These are phyloP conservation scores for Leccinum fuscescens DNA, from an alignment of 1,284 basidiomycete genomes.

Conservation along the genomic window DNA sequence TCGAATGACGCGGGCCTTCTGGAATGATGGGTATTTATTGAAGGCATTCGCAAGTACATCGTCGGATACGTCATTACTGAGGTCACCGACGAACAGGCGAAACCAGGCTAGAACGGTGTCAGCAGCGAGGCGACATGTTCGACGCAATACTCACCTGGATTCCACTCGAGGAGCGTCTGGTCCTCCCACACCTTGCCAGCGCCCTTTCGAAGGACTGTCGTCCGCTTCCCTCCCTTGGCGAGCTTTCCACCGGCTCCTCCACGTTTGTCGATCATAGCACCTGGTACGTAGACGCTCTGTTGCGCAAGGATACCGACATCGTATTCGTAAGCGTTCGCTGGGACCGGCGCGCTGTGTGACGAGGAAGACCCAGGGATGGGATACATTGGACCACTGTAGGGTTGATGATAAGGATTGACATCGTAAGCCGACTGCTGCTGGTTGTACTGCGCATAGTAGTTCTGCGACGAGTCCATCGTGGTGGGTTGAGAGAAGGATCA, in stretches of 20 bases:
- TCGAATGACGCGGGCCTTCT: conserved; percentile 92
- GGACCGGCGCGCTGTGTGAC: conserved; percentile 74
- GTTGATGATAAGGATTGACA: conserved; percentile 75
- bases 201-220: conserved; percentile 92
- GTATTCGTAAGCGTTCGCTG: conserved; percentile 87
- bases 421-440: conserved; percentile 53
- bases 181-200: conserved; percentile 98
- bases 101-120: conserved; percentile 76
- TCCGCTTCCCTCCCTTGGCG: conserved; percentile 88
- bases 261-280: conserved; percentile 82
- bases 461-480: conserved; percentile 30
- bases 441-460: conserved; percentile 44
- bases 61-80: conserved; percentile 98
- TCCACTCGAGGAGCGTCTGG: conserved; percentile 96
- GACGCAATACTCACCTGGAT: conserved; percentile 69
- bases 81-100: conserved; percentile 94
- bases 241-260: conserved; percentile 81
- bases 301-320: conserved; percentile 85
- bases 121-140: not conserved
- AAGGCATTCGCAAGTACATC: conserved; percentile 92
- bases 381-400: conserved; percentile 72
- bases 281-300: conserved; percentile 85
- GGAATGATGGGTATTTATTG: conserved; percentile 88
- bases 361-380: conserved; percentile 63
- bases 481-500: not conserved